Conservation (phyloP, 2,329 filamentous ascomycete genomes). For the Cordyceps militaris region DNA sequence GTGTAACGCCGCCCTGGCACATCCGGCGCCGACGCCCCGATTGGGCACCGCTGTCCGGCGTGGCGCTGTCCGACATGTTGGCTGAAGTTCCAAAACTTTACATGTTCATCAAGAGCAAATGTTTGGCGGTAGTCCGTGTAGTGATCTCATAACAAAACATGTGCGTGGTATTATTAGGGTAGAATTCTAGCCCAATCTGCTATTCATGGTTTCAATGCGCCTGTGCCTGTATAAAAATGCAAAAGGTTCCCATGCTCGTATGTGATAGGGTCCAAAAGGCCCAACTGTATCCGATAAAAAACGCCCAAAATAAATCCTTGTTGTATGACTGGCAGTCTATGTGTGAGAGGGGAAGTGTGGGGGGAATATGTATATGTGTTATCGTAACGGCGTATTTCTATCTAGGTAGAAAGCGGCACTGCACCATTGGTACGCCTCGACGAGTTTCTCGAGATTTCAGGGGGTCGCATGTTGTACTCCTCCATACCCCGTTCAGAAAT, state of each 20-base stretch:
- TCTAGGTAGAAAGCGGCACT: not conserved
- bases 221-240: not conserved
- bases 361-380: not conserved
- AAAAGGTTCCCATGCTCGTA: not conserved
- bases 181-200: not conserved
- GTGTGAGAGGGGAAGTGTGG: not conserved
- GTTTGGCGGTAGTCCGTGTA: too few relatives aligned
- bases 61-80: too few relatives aligned
- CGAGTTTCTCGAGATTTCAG: constrained; percentile 1
- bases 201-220: not conserved
- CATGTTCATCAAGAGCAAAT: too few relatives aligned
- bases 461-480: not conserved
- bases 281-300: not conserved
- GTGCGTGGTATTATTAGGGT: constrained; percentile 3
- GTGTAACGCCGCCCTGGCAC: too few relatives aligned
- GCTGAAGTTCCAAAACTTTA: too few relatives aligned
- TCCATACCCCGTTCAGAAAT: constrained; percentile 25
- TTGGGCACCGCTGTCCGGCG: too few relatives aligned
- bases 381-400: not conserved
- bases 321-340: not conserved
- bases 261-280: not conserved
- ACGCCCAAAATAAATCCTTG: not conserved
- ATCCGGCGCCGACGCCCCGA: too few relatives aligned
- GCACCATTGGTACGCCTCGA: constrained; percentile 9
- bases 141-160: too few relatives aligned